Evolutionary conservation across 345 rosid species (phyloP), one percentile per base, ranked within the genome.

Genomic region (Microcos paniculata): DNA sequence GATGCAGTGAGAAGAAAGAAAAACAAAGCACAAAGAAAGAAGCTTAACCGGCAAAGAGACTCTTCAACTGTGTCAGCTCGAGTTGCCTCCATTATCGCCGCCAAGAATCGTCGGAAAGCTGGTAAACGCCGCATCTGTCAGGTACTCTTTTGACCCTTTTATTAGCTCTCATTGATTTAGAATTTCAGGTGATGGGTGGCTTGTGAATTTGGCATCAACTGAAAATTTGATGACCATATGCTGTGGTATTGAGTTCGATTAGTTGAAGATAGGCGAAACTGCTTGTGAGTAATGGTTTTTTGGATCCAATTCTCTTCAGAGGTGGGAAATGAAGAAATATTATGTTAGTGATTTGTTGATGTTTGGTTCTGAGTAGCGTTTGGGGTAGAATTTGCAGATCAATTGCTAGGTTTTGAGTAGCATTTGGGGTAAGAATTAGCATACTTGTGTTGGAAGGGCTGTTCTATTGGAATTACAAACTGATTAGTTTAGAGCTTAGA

Each of bases 81-180:
- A 56, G 80, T 91, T 77, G 95, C 98, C 73, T 71, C 97, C 81
- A 80, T 94, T 48, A 91, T 95, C 73, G 94, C 96, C 70, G 75
- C 99, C 80, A 91, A 95, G 84, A 93, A 96, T 61, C 96, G 96
- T 66, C 98, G 99, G 72, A n/a, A n/a, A 71, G 48, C 94, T 38
- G 97, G 97, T 12, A 88, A 83, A 77, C 96, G 98, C 78, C 86
- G 94, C 69, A 75, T 78, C 73, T 91, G 96, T 74, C 92, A 90
- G 96, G 99, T 91, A 75, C 33, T 45, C 33, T 59, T 8, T 28
- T 58, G n/a, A 53, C 35, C n/a, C 52, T 43, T 45, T 26, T 28
- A 18, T 69, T 30, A 9, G 43, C 3, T 4, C 55, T 43, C 16
- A 12, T 8, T 18, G 52, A 38, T 55, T 26, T 73, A 10, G 16